A percentile compares a stretch with the other conserved stretches of the same genome.
phyloP scores from a whole-genome alignment of 2,329 filamentous ascomycete genomes.

The Colletotrichum sp. region DNA sequence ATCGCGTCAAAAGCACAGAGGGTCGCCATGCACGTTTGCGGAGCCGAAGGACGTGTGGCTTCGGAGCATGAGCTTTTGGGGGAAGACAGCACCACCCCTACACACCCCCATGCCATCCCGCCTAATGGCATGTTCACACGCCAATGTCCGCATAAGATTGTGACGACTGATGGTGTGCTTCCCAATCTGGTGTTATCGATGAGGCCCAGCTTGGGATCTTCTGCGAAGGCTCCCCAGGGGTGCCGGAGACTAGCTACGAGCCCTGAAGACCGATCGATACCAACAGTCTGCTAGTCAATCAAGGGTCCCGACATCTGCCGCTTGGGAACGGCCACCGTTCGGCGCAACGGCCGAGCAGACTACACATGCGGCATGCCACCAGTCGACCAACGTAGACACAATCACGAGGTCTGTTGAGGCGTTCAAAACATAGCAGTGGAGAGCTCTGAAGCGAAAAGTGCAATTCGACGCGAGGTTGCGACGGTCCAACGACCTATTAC shows the following conservation, averaged over 20 bases:
- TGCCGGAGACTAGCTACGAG: conserved; percentile 6
- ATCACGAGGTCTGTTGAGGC: not conserved
- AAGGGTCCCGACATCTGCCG: conserved; percentile 2
- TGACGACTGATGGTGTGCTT: conserved; percentile 1
- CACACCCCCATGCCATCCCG: not conserved
- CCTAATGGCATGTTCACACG: not conserved
- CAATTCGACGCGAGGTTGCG: not conserved
- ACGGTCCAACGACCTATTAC: not conserved
- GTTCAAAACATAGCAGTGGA: not conserved
- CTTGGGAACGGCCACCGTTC: not conserved
- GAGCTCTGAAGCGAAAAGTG: not conserved
- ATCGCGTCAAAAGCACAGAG: not conserved
- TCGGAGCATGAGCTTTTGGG: conserved; percentile 16
- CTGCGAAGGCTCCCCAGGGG: conserved; percentile 4
- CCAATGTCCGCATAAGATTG: conserved; percentile 6
- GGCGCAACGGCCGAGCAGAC: not conserved
- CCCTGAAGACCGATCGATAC: conserved; percentile 7
- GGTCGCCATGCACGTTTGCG: conserved; percentile 4
- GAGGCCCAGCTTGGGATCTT: not conserved
- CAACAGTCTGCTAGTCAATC: not conserved
- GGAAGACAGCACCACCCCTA: not conserved
- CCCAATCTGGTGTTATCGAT: conserved; percentile 3
- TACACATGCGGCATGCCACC: not conserved
- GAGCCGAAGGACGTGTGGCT: conserved; percentile 4
- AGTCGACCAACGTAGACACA: not conserved